Evolutionary conservation across 495 filamentous ascomycete species (phyloP), one percentile per base, ranked within the genome.

Genomic region (Filosporella fistucella): DNA sequence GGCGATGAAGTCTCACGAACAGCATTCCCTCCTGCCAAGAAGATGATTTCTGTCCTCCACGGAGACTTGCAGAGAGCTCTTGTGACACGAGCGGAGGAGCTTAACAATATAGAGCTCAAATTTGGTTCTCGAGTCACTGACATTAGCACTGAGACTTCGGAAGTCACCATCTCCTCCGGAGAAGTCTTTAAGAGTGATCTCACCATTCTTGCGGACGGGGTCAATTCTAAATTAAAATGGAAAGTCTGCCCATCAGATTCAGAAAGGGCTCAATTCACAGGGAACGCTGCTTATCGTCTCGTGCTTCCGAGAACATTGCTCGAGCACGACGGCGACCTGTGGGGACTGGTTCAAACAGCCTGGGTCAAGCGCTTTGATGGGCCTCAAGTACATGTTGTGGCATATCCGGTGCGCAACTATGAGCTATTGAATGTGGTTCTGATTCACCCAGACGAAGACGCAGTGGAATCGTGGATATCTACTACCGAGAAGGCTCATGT

Each of bases 261-360:
- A 1, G 52, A 65, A 20, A 57, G 62, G 20, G 61, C 66, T 9
- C 3, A 65, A 9, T 41, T 67, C 1, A 71, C 70, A 0, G 66
- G 68, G 18, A 68, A 76, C 44, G 66, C 68, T 3, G 71, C 70
- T 5, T 76, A 72, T 47, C 62, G 71, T 7, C 67, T 74, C 3
- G 58, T 71, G 36, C 46, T 74, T 2, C n/a, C n/a, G n/a, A n/a
- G n/a, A n/a, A n/a, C n/a, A n/a, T n/a, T n/a, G n/a, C n/a, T n/a
- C n/a, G n/a, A n/a, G n/a, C n/a, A n/a, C n/a, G n/a, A n/a, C n/a
- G n/a, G n/a, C n/a, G n/a, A n/a, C n/a, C n/a, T n/a, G n/a, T n/a
- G n/a, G n/a, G n/a, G n/a, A n/a, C n/a, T n/a, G n/a, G n/a, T n/a
- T n/a, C n/a, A n/a, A n/a, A n/a, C n/a, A n/a, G n/a, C n/a, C n/a